Base-by-base conservation (phyloP, 495 filamentous ascomycete genomes). In the Trichoderma gamsii region DNA sequence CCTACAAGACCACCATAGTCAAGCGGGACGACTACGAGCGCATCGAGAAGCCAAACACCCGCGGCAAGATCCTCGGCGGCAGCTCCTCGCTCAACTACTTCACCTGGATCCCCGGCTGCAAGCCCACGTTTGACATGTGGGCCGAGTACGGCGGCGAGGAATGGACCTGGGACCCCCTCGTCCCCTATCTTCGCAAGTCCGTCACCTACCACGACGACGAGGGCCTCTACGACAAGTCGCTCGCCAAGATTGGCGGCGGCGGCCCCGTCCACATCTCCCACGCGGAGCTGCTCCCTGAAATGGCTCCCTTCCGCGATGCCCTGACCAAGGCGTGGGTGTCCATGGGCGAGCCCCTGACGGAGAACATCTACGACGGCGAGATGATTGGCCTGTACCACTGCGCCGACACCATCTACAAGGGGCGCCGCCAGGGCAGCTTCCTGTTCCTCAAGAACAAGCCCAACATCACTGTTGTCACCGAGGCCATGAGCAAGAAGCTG, bases 81-180 rank as follows among this genome's bases (percentile, higher is more conserved):
- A 83, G 78, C 63, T 85, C 80, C 69, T 85, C 83, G 18, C 82
- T 83, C 68, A 90, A 89, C 76, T 86, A 85, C 66, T 88, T 83
- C 44, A 79, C 86, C n/a, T 87, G 84, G 73, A 80, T 88, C 46
- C 85, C 85, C 12, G 87, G 87, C 25, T 78, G 75, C 66, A 83
- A 83, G 59, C 83, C 84, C 56, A 87, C 87, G 68, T 90, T 84
- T 66, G 84, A 88, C 76, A 85, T 88, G 70, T 89, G 86, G 86
- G 74, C 72, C 29, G 66, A 74, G 66, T 77, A 73, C 65, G 78
- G 77, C 65, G 78, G 77, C 27, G 76, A 78, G 49, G 76, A 77
- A 67, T 81, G 79, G 80, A 80, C 70, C 29, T 83, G 79, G 80
- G 75, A 82, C 15, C 77, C 72, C 35, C 72, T 75, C 43, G 76